A percentile compares a stretch with the other conserved stretches of the same genome.
Evolutionary conservation across 2,329 filamentous ascomycete genomes (phyloP).

Genomic region (Exophiala xenobiotica): DNA sequence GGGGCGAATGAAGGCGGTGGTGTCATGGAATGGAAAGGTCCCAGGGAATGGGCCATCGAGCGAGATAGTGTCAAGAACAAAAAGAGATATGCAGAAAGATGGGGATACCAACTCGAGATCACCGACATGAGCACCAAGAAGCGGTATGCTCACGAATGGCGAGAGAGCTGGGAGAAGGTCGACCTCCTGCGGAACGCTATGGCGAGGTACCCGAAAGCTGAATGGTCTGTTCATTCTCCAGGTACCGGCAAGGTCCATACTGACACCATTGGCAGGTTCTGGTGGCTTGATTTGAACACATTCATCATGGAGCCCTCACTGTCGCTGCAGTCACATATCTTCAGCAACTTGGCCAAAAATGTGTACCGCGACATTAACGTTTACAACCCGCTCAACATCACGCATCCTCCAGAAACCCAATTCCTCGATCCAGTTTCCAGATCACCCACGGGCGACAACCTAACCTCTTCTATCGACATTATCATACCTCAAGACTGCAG

Average conservation of each 20-base stretch:
- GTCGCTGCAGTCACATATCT: slow-evolving; percentile 86
- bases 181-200: slow-evolving; percentile 86
- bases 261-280: slow-evolving; percentile 66
- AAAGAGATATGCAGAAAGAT: slow-evolving; percentile 76
- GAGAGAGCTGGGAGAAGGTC: slow-evolving; percentile 99
- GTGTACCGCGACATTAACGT: slow-evolving; percentile 94
- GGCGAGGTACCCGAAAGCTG: slow-evolving; percentile 89
- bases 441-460: slow-evolving; percentile 74
- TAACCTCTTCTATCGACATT: slow-evolving; percentile 76
- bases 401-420: slow-evolving; percentile 70
- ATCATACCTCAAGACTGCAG: slow-evolving; percentile 90
- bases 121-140: slow-evolving; percentile 99
- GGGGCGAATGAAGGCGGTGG: slow-evolving; percentile 93
- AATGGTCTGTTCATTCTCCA: slow-evolving; percentile 67
- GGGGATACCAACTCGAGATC: slow-evolving; percentile 95
- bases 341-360: slow-evolving; percentile 70
- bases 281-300: slow-evolving; percentile 98
- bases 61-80: slow-evolving; percentile 95
- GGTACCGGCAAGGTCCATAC: neutral
- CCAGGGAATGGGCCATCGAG: slow-evolving; percentile 96
- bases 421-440: slow-evolving; percentile 75
- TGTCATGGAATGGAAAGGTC: slow-evolving; percentile 99
- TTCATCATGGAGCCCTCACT: slow-evolving; percentile 95
- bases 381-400: slow-evolving; percentile 93
- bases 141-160: slow-evolving; percentile 97